A percentile compares a stretch with the other conserved stretches of the same genome.
These are phyloP conservation scores for Cercophora sp. DNA, from an alignment of 495 filamentous ascomycete species.

Conservation along the genomic window DNA sequence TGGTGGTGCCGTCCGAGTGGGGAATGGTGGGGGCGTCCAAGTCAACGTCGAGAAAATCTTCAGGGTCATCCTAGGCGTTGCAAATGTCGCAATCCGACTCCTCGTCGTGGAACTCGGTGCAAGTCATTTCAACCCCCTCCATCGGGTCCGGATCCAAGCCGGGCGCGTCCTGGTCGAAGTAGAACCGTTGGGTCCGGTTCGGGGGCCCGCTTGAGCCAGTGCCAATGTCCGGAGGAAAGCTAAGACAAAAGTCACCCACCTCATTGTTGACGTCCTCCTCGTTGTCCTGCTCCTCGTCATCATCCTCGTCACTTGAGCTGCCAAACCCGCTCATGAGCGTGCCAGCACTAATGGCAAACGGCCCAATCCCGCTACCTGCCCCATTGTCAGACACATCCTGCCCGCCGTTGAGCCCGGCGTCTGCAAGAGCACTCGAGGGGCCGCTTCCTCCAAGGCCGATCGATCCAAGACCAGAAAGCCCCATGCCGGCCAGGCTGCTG, in stretches of 20 bases:
- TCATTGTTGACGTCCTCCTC: slow-evolving; percentile 60
- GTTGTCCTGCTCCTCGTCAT: slow-evolving; percentile 88
- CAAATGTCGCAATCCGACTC: not conserved
- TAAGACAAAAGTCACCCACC: slow-evolving; percentile 40
- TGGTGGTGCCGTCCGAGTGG: too few species aligned
- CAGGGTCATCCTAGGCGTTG: not conserved
- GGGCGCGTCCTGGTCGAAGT: not conserved
- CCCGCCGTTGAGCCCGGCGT: slow-evolving; percentile 66
- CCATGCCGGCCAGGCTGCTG: slow-evolving; percentile 35
- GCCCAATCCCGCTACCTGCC: slow-evolving; percentile 59
- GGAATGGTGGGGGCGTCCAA: not conserved
- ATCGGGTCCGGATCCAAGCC: not conserved
- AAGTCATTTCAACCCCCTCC: not conserved
- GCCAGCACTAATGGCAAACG: slow-evolving; percentile 62
- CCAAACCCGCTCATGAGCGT: slow-evolving; percentile 90
- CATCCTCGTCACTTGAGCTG: slow-evolving; percentile 92
- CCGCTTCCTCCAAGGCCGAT: slow-evolving; percentile 46
- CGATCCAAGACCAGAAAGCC: slow-evolving; percentile 43
- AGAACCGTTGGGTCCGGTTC: not conserved
- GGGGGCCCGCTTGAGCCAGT: slow-evolving; percentile 10
- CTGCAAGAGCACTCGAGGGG: slow-evolving; percentile 66
- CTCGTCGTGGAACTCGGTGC: not conserved
- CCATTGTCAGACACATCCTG: slow-evolving; percentile 71
- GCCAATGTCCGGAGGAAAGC: slow-evolving; percentile 1
- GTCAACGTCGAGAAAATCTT: slow-evolving; percentile 10